Evolutionary conservation across 768 basidiomycete species (phyloP), one percentile per base, ranked within the genome.

Genomic region (Agaricus bisporus): DNA sequence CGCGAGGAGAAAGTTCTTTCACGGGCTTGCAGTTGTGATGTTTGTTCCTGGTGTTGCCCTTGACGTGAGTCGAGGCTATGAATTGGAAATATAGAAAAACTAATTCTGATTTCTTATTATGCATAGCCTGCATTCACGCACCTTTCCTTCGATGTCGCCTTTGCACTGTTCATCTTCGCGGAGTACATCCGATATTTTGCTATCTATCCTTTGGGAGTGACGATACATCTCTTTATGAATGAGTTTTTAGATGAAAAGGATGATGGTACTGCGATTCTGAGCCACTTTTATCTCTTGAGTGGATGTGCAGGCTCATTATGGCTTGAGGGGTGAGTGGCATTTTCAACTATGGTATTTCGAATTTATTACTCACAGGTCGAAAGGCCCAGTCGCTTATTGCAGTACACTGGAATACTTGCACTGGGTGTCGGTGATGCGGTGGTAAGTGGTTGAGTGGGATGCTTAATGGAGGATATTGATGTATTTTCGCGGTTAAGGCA

Each of bases 101-200:
- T 51, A 48, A 26, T 56, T 38, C 22, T 22, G 4, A 22, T 22
- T 2, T 22, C 4, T 22, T 41, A 51, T 35, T 47, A 35, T 51
- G 45, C 14, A 43, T 69, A 98, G 95, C 95, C 97, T 20, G 95
- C 95, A 2, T 99, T 99, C 70, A 86, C 91, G 29, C 95, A 98
- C 67, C 73, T 98, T 41, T 85, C 94, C 8, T 97, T 99, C 73
- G 95, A 91, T 61, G 86, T 83, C 17, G 95, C 95, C 1, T 98
- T 99, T 68, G 86, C 97, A 8, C 68, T 92, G 59, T 98, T 99
- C 73, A 91, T 85, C 20, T 98, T 99, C 66, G 85, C 91, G 54
- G 97, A 99, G 72, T 98, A 98, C 73, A 82, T 98, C 58, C 91
- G 97, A 55, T 99, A 98, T 70, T 99, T 98, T 69, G 97, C 97